These are phyloP conservation scores for Spizellomyces sp. DNA, from an alignment of 192 early-diverging fungal genomes.

Conservation along the genomic window DNA sequence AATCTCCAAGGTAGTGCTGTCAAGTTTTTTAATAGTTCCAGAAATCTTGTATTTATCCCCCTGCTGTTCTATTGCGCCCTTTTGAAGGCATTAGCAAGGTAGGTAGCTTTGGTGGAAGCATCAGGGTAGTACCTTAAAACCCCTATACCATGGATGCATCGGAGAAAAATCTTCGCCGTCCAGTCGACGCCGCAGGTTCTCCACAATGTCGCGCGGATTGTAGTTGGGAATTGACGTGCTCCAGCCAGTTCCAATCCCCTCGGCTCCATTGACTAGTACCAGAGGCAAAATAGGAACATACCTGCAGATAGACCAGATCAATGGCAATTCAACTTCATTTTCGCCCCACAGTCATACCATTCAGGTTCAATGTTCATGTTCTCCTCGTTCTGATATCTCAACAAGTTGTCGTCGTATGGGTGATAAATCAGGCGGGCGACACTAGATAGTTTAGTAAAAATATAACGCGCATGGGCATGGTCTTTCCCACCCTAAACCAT, in stretches of 20 bases:
- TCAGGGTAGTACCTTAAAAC: slow-evolving; percentile 59
- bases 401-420: slow-evolving; percentile 72
- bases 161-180: slow-evolving; percentile 60
- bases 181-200: slow-evolving; percentile 74
- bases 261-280: slow-evolving; percentile 85
- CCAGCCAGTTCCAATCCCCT: slow-evolving; percentile 87
- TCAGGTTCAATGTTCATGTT: slow-evolving; percentile 80
- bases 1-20: slow-evolving; percentile 71
- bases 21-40: slow-evolving; percentile 63
- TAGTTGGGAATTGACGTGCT: slow-evolving; percentile 69
- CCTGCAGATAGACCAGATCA: slow-evolving; percentile 16
- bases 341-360: slow-evolving; percentile 48
- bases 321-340: background rate
- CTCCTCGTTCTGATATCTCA: slow-evolving; percentile 78
- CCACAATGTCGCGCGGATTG: slow-evolving; percentile 81
- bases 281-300: slow-evolving; percentile 87
- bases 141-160: slow-evolving; percentile 87
- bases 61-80: slow-evolving; percentile 30
- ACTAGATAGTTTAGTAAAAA: slow-evolving; percentile 67
- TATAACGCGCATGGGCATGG: slow-evolving; percentile 92
- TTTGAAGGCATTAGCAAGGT: slow-evolving; percentile 6
- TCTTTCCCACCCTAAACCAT: slow-evolving; percentile 74
- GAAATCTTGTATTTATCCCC: slow-evolving; percentile 60
- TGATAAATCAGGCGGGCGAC: slow-evolving; percentile 74
- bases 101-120: background rate